phyloP scores from a whole-genome alignment of 208 protist species.

The Porcisia hertigi region DNA sequence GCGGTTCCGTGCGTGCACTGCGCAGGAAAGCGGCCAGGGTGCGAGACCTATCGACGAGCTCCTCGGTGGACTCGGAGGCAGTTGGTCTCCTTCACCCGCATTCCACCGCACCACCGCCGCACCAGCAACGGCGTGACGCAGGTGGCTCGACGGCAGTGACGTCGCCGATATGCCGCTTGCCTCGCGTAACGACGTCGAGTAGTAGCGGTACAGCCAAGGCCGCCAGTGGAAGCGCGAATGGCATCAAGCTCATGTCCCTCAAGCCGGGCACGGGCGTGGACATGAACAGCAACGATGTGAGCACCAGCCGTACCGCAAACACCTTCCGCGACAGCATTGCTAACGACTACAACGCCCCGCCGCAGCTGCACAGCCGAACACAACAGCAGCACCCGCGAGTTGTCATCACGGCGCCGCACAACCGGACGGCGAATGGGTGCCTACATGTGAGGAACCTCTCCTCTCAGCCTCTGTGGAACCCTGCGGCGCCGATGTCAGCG shows the following conservation, averaged over 20 bases:
- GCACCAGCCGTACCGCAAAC: constrained; percentile 18
- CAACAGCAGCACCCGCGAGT: neutral
- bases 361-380: neutral
- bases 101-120: neutral
- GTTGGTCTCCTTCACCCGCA: neutral
- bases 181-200: neutral
- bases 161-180: neutral
- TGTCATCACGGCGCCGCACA: neutral
- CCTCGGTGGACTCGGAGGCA: constrained; percentile 20
- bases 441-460: neutral
- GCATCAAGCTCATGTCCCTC: constrained; percentile 18
- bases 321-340: neutral
- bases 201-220: neutral
- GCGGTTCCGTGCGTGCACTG: constrained; percentile 21
- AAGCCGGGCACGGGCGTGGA: constrained; percentile 4
- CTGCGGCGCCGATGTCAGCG: neutral
- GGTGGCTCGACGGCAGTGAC: neutral
- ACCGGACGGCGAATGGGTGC: neutral
- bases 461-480: constrained; percentile 4
- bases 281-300: constrained; percentile 26
- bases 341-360: constrained; percentile 6
- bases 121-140: neutral
- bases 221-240: neutral
- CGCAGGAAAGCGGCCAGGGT: constrained; percentile 29
- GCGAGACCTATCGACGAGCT: constrained; percentile 21